Evolutionary conservation across 108 stramenopile genomes (phyloP), one percentile per base, ranked within the genome.

Genomic region (Parietichytrium sp.): DNA sequence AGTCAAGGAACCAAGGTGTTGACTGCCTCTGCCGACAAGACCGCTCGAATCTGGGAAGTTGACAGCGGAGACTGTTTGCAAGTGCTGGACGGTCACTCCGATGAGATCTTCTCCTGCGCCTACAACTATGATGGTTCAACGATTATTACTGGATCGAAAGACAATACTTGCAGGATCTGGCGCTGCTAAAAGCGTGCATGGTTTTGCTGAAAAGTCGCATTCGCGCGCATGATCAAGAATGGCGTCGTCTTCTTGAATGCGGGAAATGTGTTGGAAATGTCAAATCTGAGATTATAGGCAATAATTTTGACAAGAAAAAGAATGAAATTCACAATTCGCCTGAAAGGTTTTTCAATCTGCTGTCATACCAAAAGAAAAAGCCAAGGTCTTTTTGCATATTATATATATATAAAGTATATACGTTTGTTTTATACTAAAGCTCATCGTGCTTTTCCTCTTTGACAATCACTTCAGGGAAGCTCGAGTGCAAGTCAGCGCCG

Each of bases 61-160:
- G 88, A 90, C n/a, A 82, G 81, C 27, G 91, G 89, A 3, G 87
- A 89, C 48, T 89, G 87, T 48, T 82, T 89, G n/a, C 87, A 90
- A 72, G 83, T 87, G 15, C 84, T 91, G 45, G 91, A 91, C 16
- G 91, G 91, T 0, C 91, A 91, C 87, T 89, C 89, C 0, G 91
- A 91, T 52, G 91, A 91, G 36, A 90, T 91, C 49, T 91, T 91
- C 54, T 48, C 45, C 53, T 91, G 91, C 55, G 90, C 91, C 4
- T 91, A 90, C 87, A 91, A 91, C 84, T 91, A 91, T 83, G 80
- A 86, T 15, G 91, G 91, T 3, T 89, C 90, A 80, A 90, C 90
- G 4, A 88, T 91, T 49, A 91, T 91, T 51, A 91, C 90, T 12
- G 85, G 53, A 3, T 80, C 89, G n/a, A 91, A 91, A 78, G 90